Base-by-base conservation (phyloP, 2,329 filamentous ascomycete species). In the Xylaria polymorpha region DNA sequence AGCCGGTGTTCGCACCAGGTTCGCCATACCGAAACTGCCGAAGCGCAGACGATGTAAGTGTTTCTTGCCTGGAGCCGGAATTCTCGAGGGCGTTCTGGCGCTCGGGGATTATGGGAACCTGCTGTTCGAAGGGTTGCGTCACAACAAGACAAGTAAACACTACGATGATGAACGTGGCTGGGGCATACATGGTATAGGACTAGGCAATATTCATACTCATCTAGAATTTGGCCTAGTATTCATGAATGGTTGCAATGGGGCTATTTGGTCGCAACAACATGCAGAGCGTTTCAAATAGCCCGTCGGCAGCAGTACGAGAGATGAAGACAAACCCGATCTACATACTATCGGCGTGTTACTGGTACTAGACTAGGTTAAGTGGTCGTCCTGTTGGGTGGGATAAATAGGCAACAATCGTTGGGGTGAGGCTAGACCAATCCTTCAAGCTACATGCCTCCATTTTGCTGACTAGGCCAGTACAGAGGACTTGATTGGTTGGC, bases 1-100 rank as follows among this genome's bases (percentile, higher is more conserved):
- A 84, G 61, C 81, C 81, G 7, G 73, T 67, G 9, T 61, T 61
- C 8, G 59, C 32, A 8, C 25, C 32, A 3, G 48, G 15, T 10
- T 9, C n/a, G 48, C 25, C n/a, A 43, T 44, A 22, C 14, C 18
- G 55, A 37, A 20, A 41, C 22, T 37, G 60, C 48, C 35, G 8
- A 25, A 56, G 64, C 39, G 18, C 48, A 14, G 65, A 56, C 32
- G 60, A 25, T n/a, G 25, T 46, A 46, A 69, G 63, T 39, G n/a
- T 65, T 53, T 51, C 51, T 55, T 64, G 32, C n/a, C 51, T 22
- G 15, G 10, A 58, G 15, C 56, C 44, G 35, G 64, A 29, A 14
- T 48, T 65, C 4, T 66, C 46, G 18, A 74, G 48, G 20, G 68
- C 66, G 69, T 73, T 66, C 58, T 74, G 74, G 25, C 51, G 51